phyloP scores from a whole-genome alignment of 139 green algal genomes.

The Yamagishiella unicocca region DNA sequence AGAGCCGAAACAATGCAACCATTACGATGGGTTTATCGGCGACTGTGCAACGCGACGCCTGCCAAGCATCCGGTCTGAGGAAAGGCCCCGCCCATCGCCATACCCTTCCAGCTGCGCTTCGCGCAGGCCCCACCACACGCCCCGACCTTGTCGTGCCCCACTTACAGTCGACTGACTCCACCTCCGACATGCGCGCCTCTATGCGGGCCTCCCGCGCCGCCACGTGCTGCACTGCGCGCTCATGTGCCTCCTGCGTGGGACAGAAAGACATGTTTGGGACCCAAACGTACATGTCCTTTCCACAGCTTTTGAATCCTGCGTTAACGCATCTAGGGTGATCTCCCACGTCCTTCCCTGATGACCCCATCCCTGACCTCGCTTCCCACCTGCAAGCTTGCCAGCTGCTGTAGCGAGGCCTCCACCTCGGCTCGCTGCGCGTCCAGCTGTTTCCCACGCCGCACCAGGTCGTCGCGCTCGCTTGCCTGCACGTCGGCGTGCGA shows the following conservation, averaged over 20 bases:
- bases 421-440: conserved; percentile 13
- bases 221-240: conserved; percentile 5
- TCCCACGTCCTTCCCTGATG: not conserved
- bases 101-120: too few relatives aligned
- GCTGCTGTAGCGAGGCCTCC: conserved; percentile 39
- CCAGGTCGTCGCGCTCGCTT: conserved; percentile 25
- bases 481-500: not conserved
- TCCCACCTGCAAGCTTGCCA: conserved; percentile 26
- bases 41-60: too few relatives aligned
- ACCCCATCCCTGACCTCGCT: too few relatives aligned
- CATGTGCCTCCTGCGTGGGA: conserved; percentile 23
- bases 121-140: too few relatives aligned
- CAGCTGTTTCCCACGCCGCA: conserved; percentile 19
- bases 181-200: not conserved
- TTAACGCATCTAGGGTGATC: not conserved
- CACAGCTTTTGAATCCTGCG: not conserved
- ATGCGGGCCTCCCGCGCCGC: not conserved
- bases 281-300: too few relatives aligned
- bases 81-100: too few relatives aligned
- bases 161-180: not conserved
- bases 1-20: too few relatives aligned
- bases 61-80: too few relatives aligned
- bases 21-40: too few relatives aligned
- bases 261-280: too few relatives aligned
- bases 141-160: too few relatives aligned